Evolutionary conservation across 2,329 filamentous ascomycete genomes (phyloP).

Genomic region (Didymella arachidicola): DNA sequence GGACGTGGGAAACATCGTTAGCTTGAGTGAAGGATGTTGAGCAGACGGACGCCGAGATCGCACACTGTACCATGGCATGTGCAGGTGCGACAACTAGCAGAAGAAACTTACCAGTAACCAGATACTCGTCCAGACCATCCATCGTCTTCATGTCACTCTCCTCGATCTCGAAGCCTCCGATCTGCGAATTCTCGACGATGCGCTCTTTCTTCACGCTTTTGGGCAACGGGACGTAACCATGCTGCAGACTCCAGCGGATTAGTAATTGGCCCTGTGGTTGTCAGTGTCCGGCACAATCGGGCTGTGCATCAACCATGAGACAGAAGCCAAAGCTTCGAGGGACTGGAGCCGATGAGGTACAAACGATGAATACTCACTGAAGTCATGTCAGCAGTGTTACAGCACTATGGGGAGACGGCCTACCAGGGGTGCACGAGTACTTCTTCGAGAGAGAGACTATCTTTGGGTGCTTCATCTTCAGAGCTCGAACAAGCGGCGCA

Average conservation of each 20-base stretch:
- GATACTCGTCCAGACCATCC: conserved; percentile 72
- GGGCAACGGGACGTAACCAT: conserved; percentile 74
- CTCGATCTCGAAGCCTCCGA: conserved; percentile 68
- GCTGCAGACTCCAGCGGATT: conserved; percentile 79
- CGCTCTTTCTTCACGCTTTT: conserved; percentile 72
- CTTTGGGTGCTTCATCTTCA: conserved; percentile 72
- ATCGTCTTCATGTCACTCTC: conserved; percentile 69
- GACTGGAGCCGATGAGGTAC: neutral
- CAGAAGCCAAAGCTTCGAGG: neutral
- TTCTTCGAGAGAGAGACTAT: conserved; percentile 70
- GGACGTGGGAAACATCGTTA: conserved; percentile 24
- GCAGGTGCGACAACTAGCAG: conserved; percentile 9
- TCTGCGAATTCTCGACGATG: conserved; percentile 69
- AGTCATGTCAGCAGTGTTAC: conserved; percentile 6
- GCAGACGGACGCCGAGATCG: conserved; percentile 25
- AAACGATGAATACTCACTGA: conserved; percentile 8
- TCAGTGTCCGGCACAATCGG: conserved; percentile 3
- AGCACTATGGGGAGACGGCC: neutral
- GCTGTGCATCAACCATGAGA: neutral
- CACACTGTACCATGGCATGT: conserved; percentile 9
- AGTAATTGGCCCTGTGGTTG: conserved; percentile 64
- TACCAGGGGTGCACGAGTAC: conserved; percentile 72
- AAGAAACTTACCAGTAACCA: conserved; percentile 64
- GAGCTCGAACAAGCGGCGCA: conserved; percentile 75
- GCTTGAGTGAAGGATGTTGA: conserved; percentile 22